Evolutionary conservation across 805 yeast species (phyloP), one percentile per base, ranked within the genome.

Genomic region (Lachancea waltii): DNA sequence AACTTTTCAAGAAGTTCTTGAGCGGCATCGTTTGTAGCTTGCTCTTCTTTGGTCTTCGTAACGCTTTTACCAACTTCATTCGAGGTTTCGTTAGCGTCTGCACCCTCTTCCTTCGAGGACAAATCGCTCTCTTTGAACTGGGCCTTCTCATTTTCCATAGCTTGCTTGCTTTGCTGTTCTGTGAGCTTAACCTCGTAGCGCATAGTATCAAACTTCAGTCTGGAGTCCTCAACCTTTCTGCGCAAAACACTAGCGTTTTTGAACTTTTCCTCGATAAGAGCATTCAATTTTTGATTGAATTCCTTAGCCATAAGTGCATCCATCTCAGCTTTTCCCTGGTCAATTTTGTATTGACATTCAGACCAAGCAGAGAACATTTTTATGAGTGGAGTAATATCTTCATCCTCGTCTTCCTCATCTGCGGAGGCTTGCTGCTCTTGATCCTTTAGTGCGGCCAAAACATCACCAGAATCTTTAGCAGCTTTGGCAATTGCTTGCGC

Each of bases 121-220:
- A n/a, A n/a, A n/a, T n/a, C n/a, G n/a, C n/a, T n/a, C n/a, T n/a
- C n/a, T n/a, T n/a, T n/a, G n/a, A n/a, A n/a, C n/a, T n/a, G n/a
- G n/a, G n/a, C n/a, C n/a, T 17, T 33, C 34, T 5, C 49, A 14
- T 35, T 20, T 10, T 56, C 62, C 20, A 56, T 43, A 28, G 55
- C 53, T n/a, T n/a, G n/a, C 34, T 58, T 58, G 23, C 56, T 60
- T 27, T 49, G 37, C 7, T 41, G 40, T 35, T 54, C 63, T 30
- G 51, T 58, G 13, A 51, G 15, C 34, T 54, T 74, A 18, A 70
- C 63, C 45, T 76, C 82, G 38, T 84, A 68, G 58, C 92, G 72
- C 44, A 79, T 61, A 6, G 79, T 68, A 60, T 84, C 94, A 52
- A 84, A 81, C 41, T 73, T 78, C 41, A 75, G 68, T 60, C 92